phyloP scores from a whole-genome alignment of 2,329 filamentous ascomycete genomes.

The Colletotrichum tanaceti region DNA sequence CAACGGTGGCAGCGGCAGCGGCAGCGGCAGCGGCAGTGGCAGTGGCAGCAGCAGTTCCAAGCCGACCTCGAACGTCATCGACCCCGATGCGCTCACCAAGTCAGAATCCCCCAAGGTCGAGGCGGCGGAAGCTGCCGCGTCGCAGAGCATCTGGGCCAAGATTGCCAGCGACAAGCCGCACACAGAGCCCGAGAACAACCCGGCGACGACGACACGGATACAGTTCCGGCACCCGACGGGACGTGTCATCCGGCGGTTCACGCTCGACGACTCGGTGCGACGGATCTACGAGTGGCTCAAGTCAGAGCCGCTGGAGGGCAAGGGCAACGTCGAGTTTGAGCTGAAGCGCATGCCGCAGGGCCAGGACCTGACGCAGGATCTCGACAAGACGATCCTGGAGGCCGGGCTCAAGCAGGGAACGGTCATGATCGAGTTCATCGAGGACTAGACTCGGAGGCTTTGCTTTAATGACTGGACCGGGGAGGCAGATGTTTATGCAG shows the following conservation, averaged over 20 bases:
- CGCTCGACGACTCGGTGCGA: slow-evolving; percentile 78
- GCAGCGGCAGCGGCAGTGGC: slow-evolving; percentile 43
- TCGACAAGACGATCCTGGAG: slow-evolving; percentile 81
- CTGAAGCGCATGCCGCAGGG: slow-evolving; percentile 83
- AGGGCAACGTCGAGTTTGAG: slow-evolving; percentile 83
- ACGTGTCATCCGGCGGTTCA: slow-evolving; percentile 88
- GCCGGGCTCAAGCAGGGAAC: slow-evolving; percentile 92
- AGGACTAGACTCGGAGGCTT: slow-evolving; percentile 55
- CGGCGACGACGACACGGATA: slow-evolving; percentile 82
- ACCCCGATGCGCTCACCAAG: slow-evolving; percentile 90
- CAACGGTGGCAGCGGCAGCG: slow-evolving; percentile 45
- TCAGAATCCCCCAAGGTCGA: slow-evolving; percentile 60
- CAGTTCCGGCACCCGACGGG: slow-evolving; percentile 91
- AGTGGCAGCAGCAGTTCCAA: slow-evolving; percentile 49
- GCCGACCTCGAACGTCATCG: slow-evolving; percentile 69
- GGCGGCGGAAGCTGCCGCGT: slow-evolving; percentile 43
- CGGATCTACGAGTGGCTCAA: slow-evolving; percentile 98
- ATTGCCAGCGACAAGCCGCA: slow-evolving; percentile 82
- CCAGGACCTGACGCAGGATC: slow-evolving; percentile 81
- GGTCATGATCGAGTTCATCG: slow-evolving; percentile 92
- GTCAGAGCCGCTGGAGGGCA: slow-evolving; percentile 83
- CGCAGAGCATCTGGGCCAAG: slow-evolving; percentile 66
- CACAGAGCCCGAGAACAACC: slow-evolving; percentile 78
- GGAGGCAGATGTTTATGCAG: no score
- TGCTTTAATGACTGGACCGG: no score